Percentiles rank a stretch among this genome's conserved stretches.
Evolutionary conservation across 148 eudicot genomes (phyloP).

Genomic region (Fagopyrum tataricum): DNA sequence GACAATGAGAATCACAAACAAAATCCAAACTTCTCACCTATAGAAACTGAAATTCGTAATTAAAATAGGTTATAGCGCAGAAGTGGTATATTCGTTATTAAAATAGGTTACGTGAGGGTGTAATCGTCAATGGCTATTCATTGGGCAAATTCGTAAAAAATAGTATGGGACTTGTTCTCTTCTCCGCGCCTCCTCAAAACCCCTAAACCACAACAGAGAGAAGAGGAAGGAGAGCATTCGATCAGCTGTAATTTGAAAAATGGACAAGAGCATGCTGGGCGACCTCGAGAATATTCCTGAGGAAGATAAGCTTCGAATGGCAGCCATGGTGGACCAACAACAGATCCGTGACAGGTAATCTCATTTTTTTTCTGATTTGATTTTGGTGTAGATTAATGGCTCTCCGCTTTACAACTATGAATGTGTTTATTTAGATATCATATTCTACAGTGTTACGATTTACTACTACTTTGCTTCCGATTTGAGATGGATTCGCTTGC

Average conservation of each 20-base stretch:
- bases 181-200: slow-evolving; percentile 1
- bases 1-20: too few relatives aligned
- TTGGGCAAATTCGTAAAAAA: too few relatives aligned
- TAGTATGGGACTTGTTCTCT: not conserved
- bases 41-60: too few relatives aligned
- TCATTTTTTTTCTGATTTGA: not conserved
- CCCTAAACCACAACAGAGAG: slow-evolving; percentile 5
- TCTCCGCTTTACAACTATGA: not conserved
- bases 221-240: not conserved
- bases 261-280: slow-evolving; percentile 81
- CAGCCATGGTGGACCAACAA: slow-evolving; percentile 89
- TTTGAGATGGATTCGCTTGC: not conserved
- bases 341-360: slow-evolving; percentile 90
- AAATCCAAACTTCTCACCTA: too few relatives aligned
- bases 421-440: not conserved
- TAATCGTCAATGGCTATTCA: too few relatives aligned
- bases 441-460: not conserved
- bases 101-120: too few relatives aligned
- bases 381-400: not conserved
- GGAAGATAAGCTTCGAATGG: slow-evolving; percentile 67
- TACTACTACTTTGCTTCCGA: not conserved
- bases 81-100: too few relatives aligned
- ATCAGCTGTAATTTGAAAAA: slow-evolving; percentile 20
- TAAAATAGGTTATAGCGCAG: too few relatives aligned
- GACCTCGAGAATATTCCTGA: slow-evolving; percentile 68